Conservation (phyloP, 148 eudicot genomes). For the Persicaria tinctoria region DNA sequence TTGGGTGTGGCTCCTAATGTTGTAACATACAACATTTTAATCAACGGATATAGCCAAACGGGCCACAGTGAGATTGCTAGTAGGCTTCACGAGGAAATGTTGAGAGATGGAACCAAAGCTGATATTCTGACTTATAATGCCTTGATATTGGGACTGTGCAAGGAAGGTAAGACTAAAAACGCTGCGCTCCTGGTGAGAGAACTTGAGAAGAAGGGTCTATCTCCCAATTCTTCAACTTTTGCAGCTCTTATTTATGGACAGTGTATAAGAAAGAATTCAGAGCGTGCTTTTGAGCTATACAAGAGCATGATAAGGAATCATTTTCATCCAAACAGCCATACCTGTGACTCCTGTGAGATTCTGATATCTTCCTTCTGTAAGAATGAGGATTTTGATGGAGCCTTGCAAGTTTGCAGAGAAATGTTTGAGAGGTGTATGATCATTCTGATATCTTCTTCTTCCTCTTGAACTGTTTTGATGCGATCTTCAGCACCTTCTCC, state of each 20-base stretch:
- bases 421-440: slow-evolving; percentile 49
- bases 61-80: slow-evolving; percentile 42
- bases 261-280: slow-evolving; percentile 63
- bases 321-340: slow-evolving; percentile 45
- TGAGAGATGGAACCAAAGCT: slow-evolving; percentile 37
- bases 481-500: slow-evolving; percentile 34
- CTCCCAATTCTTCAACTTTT: slow-evolving; percentile 67
- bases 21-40: slow-evolving; percentile 57
- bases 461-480: slow-evolving; percentile 33
- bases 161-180: slow-evolving; percentile 68
- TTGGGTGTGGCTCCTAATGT: slow-evolving; percentile 39
- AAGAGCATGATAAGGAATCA: slow-evolving; percentile 58
- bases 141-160: slow-evolving; percentile 62
- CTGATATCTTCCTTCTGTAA: slow-evolving; percentile 46
- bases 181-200: slow-evolving; percentile 68
- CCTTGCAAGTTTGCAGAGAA: slow-evolving; percentile 43
- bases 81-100: slow-evolving; percentile 63
- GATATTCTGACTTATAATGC: slow-evolving; percentile 72
- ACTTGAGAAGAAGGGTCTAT: slow-evolving; percentile 46
- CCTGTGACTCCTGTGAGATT: slow-evolving; percentile 35
- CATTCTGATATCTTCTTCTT: slow-evolving; percentile 25
- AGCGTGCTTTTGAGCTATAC: slow-evolving; percentile 63
- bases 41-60: slow-evolving; percentile 47
- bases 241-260: slow-evolving; percentile 79
- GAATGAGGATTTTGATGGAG: slow-evolving; percentile 79